Base-by-base conservation (phyloP, 495 filamentous ascomycete genomes). In the Oleoguttula mirabilis region DNA sequence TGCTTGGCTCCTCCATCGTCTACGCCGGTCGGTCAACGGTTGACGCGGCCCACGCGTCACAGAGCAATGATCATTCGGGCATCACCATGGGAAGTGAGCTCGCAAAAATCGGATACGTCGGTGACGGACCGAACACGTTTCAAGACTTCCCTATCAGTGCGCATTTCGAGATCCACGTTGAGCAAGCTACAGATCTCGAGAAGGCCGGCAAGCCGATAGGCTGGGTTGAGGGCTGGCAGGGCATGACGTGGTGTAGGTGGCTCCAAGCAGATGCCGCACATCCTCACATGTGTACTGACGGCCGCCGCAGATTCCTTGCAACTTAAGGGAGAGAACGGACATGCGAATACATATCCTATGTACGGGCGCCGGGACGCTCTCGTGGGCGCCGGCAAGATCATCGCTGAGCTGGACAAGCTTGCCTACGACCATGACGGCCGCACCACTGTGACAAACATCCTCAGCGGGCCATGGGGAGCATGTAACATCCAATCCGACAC, bases 401-500 rank as follows among this genome's bases (percentile, higher is more conserved):
- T 41, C 27, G 14, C 39, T 10, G 39, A 17, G 4, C 16, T 41
- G 6, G 39, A 41, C 23, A 15, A 30, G 7, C 21, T 41, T 3
- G 39, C 39, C 2, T 41, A 41, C 27, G 23, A 4, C 8, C 27
- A 32, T 17, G 23, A 30, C 23, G 39, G 39, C 39, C 27, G 41
- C 28, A 43, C 21, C 24, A 49, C 45, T 16, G 33, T 50, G n/a
- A 50, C 47, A 16, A 50, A 44, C 33, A 45, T 50, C 27, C 23
- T 20, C 10, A 36, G 27, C 10, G 47, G 47, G 2, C 47, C 39
- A 2, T 28, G 31, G 41, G 47, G 47, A 14, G 47, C 47, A 6
- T 50, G 47, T 33, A 50, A 50, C 36, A 50, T 45, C 36, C 47
- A 50, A 21, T 46, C 41, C 5, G 36, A 39, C 36, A 41, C 36